Percentiles rank a stretch among this genome's conserved stretches.
Conservation (phyloP, 163 green algal genomes). For the Scenedesmus sp. region DNA sequence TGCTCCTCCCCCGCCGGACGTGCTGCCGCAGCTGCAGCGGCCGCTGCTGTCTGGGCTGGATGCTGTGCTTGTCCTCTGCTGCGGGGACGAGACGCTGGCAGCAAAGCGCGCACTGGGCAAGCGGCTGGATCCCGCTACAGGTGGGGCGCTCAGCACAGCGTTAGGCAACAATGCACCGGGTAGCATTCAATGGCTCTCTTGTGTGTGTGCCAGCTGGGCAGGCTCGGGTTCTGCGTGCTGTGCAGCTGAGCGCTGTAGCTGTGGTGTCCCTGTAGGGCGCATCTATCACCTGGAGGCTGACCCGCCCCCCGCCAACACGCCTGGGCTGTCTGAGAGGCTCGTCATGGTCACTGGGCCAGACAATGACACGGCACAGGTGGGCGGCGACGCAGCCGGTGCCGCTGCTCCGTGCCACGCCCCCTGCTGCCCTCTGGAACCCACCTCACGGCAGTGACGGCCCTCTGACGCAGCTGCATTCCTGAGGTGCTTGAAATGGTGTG, state of each 20-base stretch:
- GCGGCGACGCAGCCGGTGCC: background rate
- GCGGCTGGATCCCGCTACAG: conserved; percentile 77
- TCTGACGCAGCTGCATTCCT: background rate
- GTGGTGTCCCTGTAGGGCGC: conserved; percentile 48
- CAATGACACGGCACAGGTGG: conserved; percentile 52
- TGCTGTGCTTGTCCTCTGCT: conserved; percentile 74
- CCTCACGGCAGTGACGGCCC: background rate
- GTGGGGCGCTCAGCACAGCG: background rate
- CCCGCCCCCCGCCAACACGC: conserved; percentile 75
- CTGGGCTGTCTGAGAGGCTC: conserved; percentile 76
- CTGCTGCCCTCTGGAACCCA: background rate
- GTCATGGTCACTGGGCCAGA: conserved; percentile 30
- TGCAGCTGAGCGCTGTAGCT: background rate
- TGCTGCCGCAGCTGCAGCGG: conserved; percentile 63
- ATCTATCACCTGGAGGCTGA: conserved; percentile 87
- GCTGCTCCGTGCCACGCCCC: background rate
- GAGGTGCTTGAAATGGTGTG: background rate
- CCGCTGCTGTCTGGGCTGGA: conserved; percentile 76
- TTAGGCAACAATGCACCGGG: no score
- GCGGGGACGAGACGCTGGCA: conserved; percentile 65
- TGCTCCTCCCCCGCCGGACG: conserved; percentile 67
- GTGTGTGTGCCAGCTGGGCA: no score
- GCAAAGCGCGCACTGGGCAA: conserved; percentile 78
- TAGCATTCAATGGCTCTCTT: no score
- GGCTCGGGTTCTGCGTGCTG: no score